Evolutionary conservation across 1,139 yeast species (phyloP), one percentile per base, ranked within the genome.

Genomic region (Yamadazyma atmosphaerica): DNA sequence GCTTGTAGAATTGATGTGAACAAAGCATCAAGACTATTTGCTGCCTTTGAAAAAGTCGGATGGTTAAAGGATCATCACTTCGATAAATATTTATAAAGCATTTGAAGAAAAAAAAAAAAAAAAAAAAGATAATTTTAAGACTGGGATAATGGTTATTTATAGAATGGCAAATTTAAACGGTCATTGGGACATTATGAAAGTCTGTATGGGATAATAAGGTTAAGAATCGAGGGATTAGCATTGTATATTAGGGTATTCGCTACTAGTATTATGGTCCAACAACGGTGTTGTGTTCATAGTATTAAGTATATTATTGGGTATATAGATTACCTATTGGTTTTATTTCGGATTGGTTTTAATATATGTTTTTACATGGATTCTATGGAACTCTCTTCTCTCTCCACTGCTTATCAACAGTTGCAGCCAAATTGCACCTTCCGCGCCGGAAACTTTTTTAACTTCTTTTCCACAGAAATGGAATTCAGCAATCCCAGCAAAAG

Each of bases 1-100:
- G 96, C 97, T 8, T 90, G 98, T 61, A 80, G 96, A 50, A 90
- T 92, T 47, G 98, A 92, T 63, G 98, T 92, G 41, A 92, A 92
- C 64, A 92, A 92, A 64, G 98, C 98, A 1, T 84, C 95, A 39
- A 76, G 98, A 52, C 69, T 92, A 41, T 92, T 81, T 71, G 94
- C 95, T 22, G 94, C 97, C 22, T 92, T 81, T 60, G 98, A 92
- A 63, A 86, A 83, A 63, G 95, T 87, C 31, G 98, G 98, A 34
- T 92, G 98, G 98, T 78, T 92, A 46, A 78, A 86, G 22, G 96
- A 90, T 61, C 70, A 71, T 32, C 79, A 81, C 61, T 88, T 90
- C 62, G 68, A 64, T 41, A 72, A 76, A 58, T 81, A 61, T 56
- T 56, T 63, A 31, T 47, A 45, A n/a, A 37, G 18, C 30, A 27